Conservation (phyloP, 371 early-diverging fungal genomes). For the Cladochytrium tenue region DNA sequence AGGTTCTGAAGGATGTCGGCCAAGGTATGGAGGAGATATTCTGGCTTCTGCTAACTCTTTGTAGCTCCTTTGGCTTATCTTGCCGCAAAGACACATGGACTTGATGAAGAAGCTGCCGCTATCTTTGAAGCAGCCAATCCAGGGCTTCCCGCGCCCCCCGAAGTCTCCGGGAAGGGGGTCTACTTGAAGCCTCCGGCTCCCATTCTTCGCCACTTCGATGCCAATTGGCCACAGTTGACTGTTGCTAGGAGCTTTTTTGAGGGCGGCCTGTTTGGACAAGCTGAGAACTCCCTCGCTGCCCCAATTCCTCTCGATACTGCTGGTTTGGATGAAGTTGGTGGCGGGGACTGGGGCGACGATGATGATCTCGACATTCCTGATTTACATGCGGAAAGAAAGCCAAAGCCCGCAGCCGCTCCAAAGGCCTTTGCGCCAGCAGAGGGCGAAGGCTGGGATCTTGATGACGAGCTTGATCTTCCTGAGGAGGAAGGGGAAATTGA, state of each 20-base stretch:
- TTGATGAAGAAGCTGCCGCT: slow-evolving; percentile 76
- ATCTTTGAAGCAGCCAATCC: slow-evolving; percentile 66
- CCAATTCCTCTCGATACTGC: slow-evolving; percentile 33
- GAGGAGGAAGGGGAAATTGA: slow-evolving; percentile 17
- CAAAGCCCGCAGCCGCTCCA: slow-evolving; percentile 26
- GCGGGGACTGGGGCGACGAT: slow-evolving; percentile 67
- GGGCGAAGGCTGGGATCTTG: slow-evolving; percentile 66
- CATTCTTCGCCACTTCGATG: slow-evolving; percentile 65
- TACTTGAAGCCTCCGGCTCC: slow-evolving; percentile 71
- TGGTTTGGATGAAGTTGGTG: slow-evolving; percentile 60
- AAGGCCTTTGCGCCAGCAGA: slow-evolving; percentile 54
- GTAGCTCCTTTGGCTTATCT: slow-evolving; percentile 84
- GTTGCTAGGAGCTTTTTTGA: slow-evolving; percentile 67
- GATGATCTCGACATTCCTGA: slow-evolving; percentile 53
- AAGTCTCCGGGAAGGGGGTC: slow-evolving; percentile 66
- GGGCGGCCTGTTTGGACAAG: slow-evolving; percentile 39
- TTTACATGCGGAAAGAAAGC: slow-evolving; percentile 1
- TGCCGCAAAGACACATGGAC: slow-evolving; percentile 85
- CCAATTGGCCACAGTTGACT: slow-evolving; percentile 85
- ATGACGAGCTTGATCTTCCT: slow-evolving; percentile 57
- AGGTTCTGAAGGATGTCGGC: slow-evolving; percentile 76
- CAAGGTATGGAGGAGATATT: slow-evolving; percentile 60
- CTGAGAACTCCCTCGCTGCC: slow-evolving; percentile 39
- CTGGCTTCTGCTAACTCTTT: slow-evolving; percentile 5
- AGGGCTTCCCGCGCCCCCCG: slow-evolving; percentile 34